Base-by-base conservation (phyloP, 768 basidiomycete genomes). In the Lactarius quietus region DNA sequence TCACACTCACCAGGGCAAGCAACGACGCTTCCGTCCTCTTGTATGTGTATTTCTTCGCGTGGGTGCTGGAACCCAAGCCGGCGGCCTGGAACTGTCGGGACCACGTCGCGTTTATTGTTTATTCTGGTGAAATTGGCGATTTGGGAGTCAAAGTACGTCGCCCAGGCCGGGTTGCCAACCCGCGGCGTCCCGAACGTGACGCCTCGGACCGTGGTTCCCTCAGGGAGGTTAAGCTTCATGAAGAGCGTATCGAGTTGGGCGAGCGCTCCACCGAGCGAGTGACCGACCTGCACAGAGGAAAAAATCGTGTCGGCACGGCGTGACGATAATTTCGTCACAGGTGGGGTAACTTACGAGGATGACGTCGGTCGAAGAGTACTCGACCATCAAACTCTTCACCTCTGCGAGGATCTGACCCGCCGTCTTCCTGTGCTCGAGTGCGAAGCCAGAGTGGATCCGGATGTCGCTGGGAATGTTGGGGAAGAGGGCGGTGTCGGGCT, bases 171-270 rank as follows among this genome's bases (percentile, higher is more conserved):
- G 39, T 68, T 68, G n/a, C 67, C 67, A 23, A 65, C 60, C 20
- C 67, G 67, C 31, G 67, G 67, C n/a, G 63, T 68, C 36, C 67
- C 67, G 38, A 65, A 68, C 10, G 67, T 68, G 60, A 68, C 60
- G 26, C 62, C 67, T 48, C 60, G 60, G 41, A 68, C 52, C 12
- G 26, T 41, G 8, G 67, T 65, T 14, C 60, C 56, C 28, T 15
- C 17, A 8, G 67, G 67, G 18, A 68, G 67, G 55, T 62, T 64
- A 28, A 68, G 60, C 52, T 28, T 65, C 67, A 68, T 61, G 57
- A 58, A 63, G 18, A 68, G 55, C 8, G 59, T 36, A 20, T 68
- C 67, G n/a, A 68, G 55, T 29, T 68, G 63, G 5, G 67, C 57
- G 54, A 68, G 60, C n/a, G 67, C 67, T 35, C 67, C 67, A 35